Base-by-base conservation (phyloP, 1,139 yeast species). In the Yamadazyma kanchanaburiensis region DNA sequence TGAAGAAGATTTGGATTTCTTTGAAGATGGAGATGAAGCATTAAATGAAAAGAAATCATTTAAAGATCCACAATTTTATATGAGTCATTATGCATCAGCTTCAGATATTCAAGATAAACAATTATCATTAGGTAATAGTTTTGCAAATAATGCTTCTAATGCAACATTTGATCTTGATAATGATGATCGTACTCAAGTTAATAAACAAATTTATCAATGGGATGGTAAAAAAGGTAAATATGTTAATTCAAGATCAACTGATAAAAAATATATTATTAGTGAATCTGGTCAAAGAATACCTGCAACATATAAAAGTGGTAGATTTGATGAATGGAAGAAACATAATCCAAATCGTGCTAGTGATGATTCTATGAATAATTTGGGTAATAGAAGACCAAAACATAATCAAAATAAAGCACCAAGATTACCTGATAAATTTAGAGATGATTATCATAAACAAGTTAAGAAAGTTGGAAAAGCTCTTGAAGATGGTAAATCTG, bases 251-350 rank as follows among this genome's bases (percentile, higher is more conserved):
- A 80, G 77, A 46, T 85, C 94, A 35, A 74, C 83, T 15, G 91
- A 85, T 49, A 77, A 81, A 55, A 89, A 86, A 60, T 91, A 72
- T 56, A 91, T 94, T 48, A 82, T 88, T 42, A 95, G 97, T 42
- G 99, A 94, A 55, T 81, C 87, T 55, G 99, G 99, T 6, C 89
- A 85, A 48, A 78, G 77, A 55, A 79, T 94, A 34, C 96, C 98
- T 4, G 98, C 98, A 1, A 73, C 94, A 13, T 88, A 81, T 60
- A 73, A 86, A 50, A 81, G 95, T 4, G 99, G 99, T 32, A 79
- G 88, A 46, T 91, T 77, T 51, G 96, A 88, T 36, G 82, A 81
- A 30, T 91, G 97, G 98, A 83, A 81, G 51, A 73, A 80, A 43
- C 77, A 78, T 25, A 76, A 43, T 26, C 40, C 42, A 9, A 28